A percentile compares a stretch with the other conserved stretches of the same genome.
Evolutionary conservation across 192 early-diverging fungal genomes (phyloP).

Genomic region (Backusella mclennaniae): DNA sequence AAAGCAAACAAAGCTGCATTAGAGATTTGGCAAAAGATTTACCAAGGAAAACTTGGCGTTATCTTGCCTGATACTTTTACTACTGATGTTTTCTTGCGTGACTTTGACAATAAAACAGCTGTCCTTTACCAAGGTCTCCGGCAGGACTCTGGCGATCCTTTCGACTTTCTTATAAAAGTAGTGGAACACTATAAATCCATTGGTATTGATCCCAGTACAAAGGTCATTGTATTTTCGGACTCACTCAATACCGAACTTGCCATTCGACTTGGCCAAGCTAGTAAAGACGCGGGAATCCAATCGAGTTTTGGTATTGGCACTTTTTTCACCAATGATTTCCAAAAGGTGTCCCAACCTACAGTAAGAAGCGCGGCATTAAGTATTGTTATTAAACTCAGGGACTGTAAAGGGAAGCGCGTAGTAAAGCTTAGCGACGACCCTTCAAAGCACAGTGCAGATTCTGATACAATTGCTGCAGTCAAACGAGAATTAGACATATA

Average conservation of each 20-base stretch:
- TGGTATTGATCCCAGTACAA: constrained; percentile 57
- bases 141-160: constrained; percentile 73
- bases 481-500: constrained; percentile 39
- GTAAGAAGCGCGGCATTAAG: constrained; percentile 52
- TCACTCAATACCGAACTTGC: constrained; percentile 52
- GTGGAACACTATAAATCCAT: constrained; percentile 51
- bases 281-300: constrained; percentile 42
- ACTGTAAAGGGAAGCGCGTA: constrained; percentile 52
- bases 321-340: constrained; percentile 71
- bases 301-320: constrained; percentile 76
- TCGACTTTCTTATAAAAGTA: constrained; percentile 54
- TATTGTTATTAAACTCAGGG: constrained; percentile 73
- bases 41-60: constrained; percentile 51
- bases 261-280: constrained; percentile 46
- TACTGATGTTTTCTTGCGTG: constrained; percentile 59
- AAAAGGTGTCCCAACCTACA: constrained; percentile 26
- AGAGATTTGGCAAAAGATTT: constrained; percentile 56
- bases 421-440: constrained; percentile 73
- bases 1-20: constrained; percentile 60
- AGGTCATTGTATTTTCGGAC: constrained; percentile 71
- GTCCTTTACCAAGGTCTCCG: constrained; percentile 54
- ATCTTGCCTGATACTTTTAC: constrained; percentile 75
- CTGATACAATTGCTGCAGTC: constrained; percentile 45
- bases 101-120: constrained; percentile 55
- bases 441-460: constrained; percentile 59